Evolutionary conservation across 495 filamentous ascomycete genomes (phyloP), one percentile per base, ranked within the genome.

Genomic region (Clavariopsis aquatica): DNA sequence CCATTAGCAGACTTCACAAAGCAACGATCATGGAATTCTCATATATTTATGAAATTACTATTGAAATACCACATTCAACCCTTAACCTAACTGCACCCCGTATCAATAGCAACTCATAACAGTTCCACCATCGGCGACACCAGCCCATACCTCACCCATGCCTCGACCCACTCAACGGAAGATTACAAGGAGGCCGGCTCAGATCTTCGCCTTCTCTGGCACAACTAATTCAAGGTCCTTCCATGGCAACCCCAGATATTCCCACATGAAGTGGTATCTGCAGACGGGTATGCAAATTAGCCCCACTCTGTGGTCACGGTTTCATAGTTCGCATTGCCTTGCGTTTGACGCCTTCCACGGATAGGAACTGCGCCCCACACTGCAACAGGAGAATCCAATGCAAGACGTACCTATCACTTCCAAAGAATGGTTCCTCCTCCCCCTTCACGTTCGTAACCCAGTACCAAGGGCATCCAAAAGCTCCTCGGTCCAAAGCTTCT

Each of bases 381-480:
- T 5, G 13, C n/a, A 57, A n/a, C 6, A 49, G 31, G 41, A 28
- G 23, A 28, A 47, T 31, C 13, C 38, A 17, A 24, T 2, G 22
- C 4, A 22, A 49, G 46, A 71, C 75, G 45, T 75, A 90, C 77
- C 88, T 78, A 76, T 91, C 89, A 74, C 87, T 90, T 1, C 89
- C 89, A 73, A 92, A 92, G 72, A 91, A 91, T 2, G 87, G 85
- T 76, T 89, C 85, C 55, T 77, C 78, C 54, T 77, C 71, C 4
- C 86, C 86, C 10, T 78, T 74, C 15, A 56, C 68, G 69, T 90
- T 84, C n/a, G 72, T 77, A n/a, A 86, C 89, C 81, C 84, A 88
- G 61, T 90, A 78, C 87, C 89, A 93, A 0, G 89, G 89, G 55
- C 84, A 84, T 0, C 89, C 89, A 74, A 88, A 92, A 0, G 88